Evolutionary conservation across 208 protist species (phyloP).

Genomic region (Trypanosomatidae sp.): DNA sequence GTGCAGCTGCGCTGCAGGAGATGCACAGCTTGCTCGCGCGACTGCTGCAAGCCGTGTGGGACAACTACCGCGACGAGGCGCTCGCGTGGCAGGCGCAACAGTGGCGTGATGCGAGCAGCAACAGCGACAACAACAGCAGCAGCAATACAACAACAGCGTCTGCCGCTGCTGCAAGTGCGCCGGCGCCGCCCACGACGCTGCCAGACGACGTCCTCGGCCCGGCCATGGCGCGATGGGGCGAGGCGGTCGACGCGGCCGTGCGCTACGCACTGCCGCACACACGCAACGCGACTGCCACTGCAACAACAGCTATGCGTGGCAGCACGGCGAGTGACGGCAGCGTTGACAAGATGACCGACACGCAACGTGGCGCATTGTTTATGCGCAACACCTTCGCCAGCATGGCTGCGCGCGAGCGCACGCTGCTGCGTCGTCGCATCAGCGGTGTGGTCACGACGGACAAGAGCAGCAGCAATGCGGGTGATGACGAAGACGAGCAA

Average conservation of each 20-base stretch:
- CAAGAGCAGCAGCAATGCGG: background rate
- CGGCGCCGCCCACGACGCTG: conserved; percentile 16
- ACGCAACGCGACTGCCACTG: background rate
- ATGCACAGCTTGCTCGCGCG: no score
- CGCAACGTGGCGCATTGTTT: background rate
- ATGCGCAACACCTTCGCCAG: conserved; percentile 14
- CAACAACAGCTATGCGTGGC: conserved; percentile 3
- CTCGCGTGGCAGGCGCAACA: conserved; percentile 32
- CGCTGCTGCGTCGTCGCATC: background rate
- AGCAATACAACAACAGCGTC: background rate
- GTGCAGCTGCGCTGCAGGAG: no score
- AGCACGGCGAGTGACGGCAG: background rate
- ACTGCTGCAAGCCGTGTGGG: conserved; percentile 60
- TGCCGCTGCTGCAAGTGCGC: background rate
- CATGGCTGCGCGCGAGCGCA: background rate
- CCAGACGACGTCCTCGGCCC: conserved; percentile 29
- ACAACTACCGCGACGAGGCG: conserved; percentile 59
- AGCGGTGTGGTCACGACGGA: background rate
- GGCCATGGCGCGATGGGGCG: conserved; percentile 44
- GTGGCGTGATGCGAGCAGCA: conserved; percentile 9
- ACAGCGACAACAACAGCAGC: background rate
- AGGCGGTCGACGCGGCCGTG: conserved; percentile 52
- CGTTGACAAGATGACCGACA: background rate
- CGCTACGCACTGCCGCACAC: conserved; percentile 13
- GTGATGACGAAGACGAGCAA: no score